These are phyloP conservation scores for Sarocladiaceae sp. DNA, from an alignment of 2,329 filamentous ascomycete genomes.

Conservation along the genomic window DNA sequence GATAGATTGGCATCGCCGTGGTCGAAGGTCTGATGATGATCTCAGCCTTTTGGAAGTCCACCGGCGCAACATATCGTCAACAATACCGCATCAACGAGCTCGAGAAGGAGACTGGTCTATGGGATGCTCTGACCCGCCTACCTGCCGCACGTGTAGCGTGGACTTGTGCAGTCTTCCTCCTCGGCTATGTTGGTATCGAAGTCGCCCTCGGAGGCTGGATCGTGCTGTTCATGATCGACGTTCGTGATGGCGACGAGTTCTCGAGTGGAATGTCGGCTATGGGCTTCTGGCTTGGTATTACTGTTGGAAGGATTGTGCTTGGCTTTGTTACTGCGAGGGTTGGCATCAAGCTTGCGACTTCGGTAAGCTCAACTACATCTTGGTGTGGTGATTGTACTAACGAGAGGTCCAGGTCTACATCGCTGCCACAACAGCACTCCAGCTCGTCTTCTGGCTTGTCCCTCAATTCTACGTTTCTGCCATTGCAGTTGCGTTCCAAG, in stretches of 20 bases:
- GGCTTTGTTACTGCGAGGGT: slow-evolving; percentile 64
- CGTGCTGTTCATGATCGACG: slow-evolving; percentile 75
- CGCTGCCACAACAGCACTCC: slow-evolving; percentile 55
- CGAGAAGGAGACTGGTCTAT: slow-evolving; percentile 12
- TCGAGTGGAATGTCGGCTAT: slow-evolving; percentile 71
- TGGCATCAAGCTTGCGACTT: slow-evolving; percentile 57
- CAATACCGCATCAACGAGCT: slow-evolving; percentile 13
- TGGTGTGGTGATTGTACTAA: too few relatives aligned
- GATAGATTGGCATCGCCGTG: slow-evolving; percentile 55
- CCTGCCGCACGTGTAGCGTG: slow-evolving; percentile 55
- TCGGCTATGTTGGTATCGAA: slow-evolving; percentile 74
- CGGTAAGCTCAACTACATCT: too few relatives aligned
- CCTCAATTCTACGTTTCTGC: slow-evolving; percentile 73
- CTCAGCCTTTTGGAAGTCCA: slow-evolving; percentile 55
- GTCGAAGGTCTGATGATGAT: slow-evolving; percentile 47
- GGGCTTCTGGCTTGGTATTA: slow-evolving; percentile 79
- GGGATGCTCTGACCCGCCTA: slow-evolving; percentile 33
- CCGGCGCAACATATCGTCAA: slow-evolving; percentile 15
- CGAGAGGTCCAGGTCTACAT: slow-evolving; percentile 62
- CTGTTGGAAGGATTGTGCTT: slow-evolving; percentile 64
- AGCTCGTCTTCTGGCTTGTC: slow-evolving; percentile 77
- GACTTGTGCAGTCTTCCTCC: slow-evolving; percentile 67
- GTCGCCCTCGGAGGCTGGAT: slow-evolving; percentile 79
- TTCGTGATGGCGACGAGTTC: slow-evolving; percentile 64
- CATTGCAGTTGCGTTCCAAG: slow-evolving; percentile 65